Percentiles rank a stretch among this genome's conserved stretches.
Conservation (phyloP, 192 early-diverging fungal genomes). For the Backusella mclennaniae region DNA sequence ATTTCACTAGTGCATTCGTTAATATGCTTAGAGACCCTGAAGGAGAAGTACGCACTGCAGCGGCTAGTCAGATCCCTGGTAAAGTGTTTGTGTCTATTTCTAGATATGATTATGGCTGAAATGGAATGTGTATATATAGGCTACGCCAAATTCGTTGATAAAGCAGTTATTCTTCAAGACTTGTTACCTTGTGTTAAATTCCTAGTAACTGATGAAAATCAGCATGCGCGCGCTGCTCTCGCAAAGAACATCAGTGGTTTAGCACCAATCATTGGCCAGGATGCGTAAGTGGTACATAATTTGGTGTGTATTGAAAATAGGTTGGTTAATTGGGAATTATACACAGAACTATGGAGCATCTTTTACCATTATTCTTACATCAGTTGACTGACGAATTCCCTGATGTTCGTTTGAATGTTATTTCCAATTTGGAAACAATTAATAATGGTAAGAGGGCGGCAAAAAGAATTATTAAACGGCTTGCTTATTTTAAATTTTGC, state of each 20-base stretch:
- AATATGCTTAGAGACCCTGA: conserved; percentile 92
- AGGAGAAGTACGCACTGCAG: conserved; percentile 95
- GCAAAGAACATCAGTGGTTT: conserved; percentile 96
- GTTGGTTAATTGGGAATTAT: neutral
- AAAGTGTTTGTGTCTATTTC: neutral
- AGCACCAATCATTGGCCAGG: conserved; percentile 93
- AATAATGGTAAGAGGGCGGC: conserved; percentile 68
- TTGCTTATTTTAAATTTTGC: conserved; percentile 4
- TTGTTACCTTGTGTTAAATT: conserved; percentile 92
- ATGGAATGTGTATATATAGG: neutral
- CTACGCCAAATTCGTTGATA: conserved; percentile 72
- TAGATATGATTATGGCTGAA: neutral
- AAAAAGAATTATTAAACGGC: neutral
- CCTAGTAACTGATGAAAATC: conserved; percentile 91
- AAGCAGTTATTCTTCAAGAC: conserved; percentile 74
- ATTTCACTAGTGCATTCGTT: conserved; percentile 85
- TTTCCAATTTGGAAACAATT: conserved; percentile 95
- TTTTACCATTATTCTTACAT: conserved; percentile 94
- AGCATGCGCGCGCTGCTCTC: conserved; percentile 93
- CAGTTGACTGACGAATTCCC: conserved; percentile 97
- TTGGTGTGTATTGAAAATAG: neutral
- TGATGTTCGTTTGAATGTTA: conserved; percentile 99
- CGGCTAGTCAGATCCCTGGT: conserved; percentile 86
- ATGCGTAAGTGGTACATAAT: conserved; percentile 54
- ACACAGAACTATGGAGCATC: conserved; percentile 86